phyloP scores from a whole-genome alignment of 2,329 filamentous ascomycete species.

The Ophiostoma novo-ulmi region DNA sequence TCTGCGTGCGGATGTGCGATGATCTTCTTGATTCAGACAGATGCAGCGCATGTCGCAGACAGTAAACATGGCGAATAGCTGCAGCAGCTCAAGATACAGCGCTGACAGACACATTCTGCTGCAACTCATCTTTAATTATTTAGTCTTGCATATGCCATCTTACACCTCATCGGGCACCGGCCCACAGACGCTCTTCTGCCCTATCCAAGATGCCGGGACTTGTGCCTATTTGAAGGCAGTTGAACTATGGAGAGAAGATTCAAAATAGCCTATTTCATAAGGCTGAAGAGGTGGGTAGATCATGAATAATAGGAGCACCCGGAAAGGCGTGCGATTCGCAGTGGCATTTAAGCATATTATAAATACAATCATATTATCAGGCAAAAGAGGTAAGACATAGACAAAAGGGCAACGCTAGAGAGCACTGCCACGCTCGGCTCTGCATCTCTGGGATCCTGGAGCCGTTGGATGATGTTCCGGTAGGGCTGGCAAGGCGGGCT shows the following conservation, averaged over 20 bases:
- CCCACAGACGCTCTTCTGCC: conserved; percentile 3
- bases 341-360: background rate
- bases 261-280: background rate
- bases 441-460: conserved; percentile 26
- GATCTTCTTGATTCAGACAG: background rate
- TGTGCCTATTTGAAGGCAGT: background rate
- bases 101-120: background rate
- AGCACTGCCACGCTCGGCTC: conserved; percentile 31
- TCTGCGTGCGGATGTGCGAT: background rate
- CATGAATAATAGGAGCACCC: background rate
- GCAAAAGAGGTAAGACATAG: background rate
- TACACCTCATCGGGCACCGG: background rate
- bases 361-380: background rate
- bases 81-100: background rate
- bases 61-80: background rate
- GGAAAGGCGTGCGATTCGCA: background rate
- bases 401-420: conserved; percentile 26
- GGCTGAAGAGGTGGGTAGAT: conserved; percentile 4
- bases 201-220: conserved; percentile 1
- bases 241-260: background rate
- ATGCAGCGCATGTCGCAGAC: background rate
- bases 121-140: background rate
- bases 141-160: background rate
- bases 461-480: conserved; percentile 11
- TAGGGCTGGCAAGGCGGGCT: conserved; percentile 14